Base-by-base conservation (phyloP, 208 protist species). In the Leptomonas pyrrhocoris region DNA sequence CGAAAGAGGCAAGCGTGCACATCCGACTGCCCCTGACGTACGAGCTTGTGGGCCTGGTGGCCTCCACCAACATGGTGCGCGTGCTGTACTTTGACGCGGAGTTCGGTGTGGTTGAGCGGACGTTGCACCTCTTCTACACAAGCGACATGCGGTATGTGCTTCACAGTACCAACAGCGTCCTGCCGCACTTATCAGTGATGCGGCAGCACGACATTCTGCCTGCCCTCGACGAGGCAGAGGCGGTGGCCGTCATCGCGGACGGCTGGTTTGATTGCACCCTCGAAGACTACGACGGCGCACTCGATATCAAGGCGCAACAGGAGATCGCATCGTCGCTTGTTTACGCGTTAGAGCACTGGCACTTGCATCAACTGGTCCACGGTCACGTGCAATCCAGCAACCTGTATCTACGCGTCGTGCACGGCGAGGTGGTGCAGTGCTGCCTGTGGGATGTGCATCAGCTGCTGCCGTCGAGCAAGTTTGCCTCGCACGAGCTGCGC, bases 291-390 rank as follows among this genome's bases (percentile, higher is more conserved):
- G 49, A 16, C 23, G 67, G 42, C 18, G 31, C 18, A n/a, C 67
- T 77, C 3, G 36, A 73, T 28, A 49, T 56, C n/a, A 68, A 79
- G 28, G 50, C 42, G 40, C 36, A 65, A 40, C 62, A 72, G 64
- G 67, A 74, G 57, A 83, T 97, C 45, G 83, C 84, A 12, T 83
- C 68, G 25, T 84, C 90, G 25, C 51, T 95, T 18, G 30, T 92
- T 43, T 88, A 79, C 68, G 90, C 84, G 12, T 30, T 97, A 40
- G 90, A 97, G 71, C 90, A 97, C 63, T 95, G 83, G 85, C 93
- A 97, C 59, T 78, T 95, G 48, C 90, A 94, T 70, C 73, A 81
- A 34, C 50, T 85, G 15, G 48, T 76, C 19, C 93, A 97, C 63
- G 87, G 90, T 13, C 81, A 93, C 57, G 62, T 97, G 9, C 57